These are phyloP conservation scores for Oryza coarctata DNA, from an alignment of 176 grass and related monocot species.

Conservation along the genomic window DNA sequence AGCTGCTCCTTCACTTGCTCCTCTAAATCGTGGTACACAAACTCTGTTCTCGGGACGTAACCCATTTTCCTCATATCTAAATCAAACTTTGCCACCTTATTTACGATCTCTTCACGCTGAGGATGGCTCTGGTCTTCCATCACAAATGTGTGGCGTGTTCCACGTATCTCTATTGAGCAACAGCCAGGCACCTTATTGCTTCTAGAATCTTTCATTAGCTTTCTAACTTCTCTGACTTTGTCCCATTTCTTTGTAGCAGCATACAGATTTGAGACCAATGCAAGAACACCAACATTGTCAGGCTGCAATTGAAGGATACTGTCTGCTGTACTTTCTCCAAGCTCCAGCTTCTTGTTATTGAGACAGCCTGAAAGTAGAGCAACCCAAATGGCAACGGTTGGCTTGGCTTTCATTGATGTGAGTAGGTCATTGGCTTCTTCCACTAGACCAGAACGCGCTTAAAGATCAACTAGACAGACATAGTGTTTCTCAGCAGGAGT, in stretches of 20 bases:
- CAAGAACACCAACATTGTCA: constrained; percentile 46
- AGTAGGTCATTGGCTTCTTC: constrained; percentile 57
- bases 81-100: constrained; percentile 36
- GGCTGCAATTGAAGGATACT: constrained; percentile 52
- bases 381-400: constrained; percentile 48
- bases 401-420: constrained; percentile 37
- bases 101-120: constrained; percentile 43
- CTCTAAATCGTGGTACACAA: constrained; percentile 65
- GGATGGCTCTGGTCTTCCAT: constrained; percentile 78
- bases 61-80: constrained; percentile 57
- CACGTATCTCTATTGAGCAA: constrained; percentile 47
- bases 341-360: constrained; percentile 64
- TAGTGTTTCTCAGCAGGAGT: constrained; percentile 56
- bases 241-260: constrained; percentile 62
- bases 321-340: constrained; percentile 46
- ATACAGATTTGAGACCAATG: constrained; percentile 56
- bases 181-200: constrained; percentile 61
- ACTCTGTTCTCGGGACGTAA: constrained; percentile 56
- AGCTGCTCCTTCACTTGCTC: constrained; percentile 62
- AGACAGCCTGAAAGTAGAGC: constrained; percentile 63
- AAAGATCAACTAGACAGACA: constrained; percentile 63
- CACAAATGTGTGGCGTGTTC: constrained; percentile 23
- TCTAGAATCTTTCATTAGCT: constrained; percentile 48
- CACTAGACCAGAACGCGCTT: constrained; percentile 61
- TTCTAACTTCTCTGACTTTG: constrained; percentile 51